Conservation (phyloP, 2,329 filamentous ascomycete species). For the Trichoderma sp. region DNA sequence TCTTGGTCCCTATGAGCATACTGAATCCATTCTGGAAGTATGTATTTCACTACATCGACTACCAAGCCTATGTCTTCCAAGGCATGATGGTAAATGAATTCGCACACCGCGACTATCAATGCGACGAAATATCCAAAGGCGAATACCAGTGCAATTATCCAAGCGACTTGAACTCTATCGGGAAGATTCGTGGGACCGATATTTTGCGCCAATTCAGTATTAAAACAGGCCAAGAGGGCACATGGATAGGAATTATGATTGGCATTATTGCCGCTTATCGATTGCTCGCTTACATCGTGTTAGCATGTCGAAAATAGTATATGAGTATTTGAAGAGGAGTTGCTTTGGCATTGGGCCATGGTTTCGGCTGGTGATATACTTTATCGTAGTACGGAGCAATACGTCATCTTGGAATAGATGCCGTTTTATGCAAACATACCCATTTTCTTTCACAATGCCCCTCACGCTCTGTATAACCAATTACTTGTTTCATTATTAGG, state of each 20-base stretch:
- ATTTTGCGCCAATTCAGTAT: conserved; percentile 74
- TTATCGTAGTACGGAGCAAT: not conserved
- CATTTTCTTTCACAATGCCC: not conserved
- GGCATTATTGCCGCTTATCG: conserved; percentile 66
- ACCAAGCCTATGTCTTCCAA: conserved; percentile 83
- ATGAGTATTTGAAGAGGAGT: not conserved
- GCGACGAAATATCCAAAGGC: conserved; percentile 42
- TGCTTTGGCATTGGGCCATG: not conserved
- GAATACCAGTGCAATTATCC: conserved; percentile 71
- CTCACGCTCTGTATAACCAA: not conserved
- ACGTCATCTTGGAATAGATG: not conserved
- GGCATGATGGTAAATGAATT: conserved; percentile 96
- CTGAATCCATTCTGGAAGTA: conserved; percentile 86
- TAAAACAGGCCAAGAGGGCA: conserved; percentile 66
- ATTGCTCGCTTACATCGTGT: conserved; percentile 13
- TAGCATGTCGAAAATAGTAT: not conserved
- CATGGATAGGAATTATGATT: conserved; percentile 76
- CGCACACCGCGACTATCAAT: not conserved
- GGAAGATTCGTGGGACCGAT: conserved; percentile 65
- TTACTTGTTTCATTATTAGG: not conserved
- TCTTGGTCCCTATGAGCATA: conserved; percentile 70
- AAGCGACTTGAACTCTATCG: conserved; percentile 51
- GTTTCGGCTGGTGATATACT: not conserved
- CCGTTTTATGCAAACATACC: not conserved
- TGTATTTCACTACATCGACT: conserved; percentile 86